Evolutionary conservation across 2,329 filamentous ascomycete genomes (phyloP), one percentile per base, ranked within the genome.

Genomic region (Exophiala sp.): DNA sequence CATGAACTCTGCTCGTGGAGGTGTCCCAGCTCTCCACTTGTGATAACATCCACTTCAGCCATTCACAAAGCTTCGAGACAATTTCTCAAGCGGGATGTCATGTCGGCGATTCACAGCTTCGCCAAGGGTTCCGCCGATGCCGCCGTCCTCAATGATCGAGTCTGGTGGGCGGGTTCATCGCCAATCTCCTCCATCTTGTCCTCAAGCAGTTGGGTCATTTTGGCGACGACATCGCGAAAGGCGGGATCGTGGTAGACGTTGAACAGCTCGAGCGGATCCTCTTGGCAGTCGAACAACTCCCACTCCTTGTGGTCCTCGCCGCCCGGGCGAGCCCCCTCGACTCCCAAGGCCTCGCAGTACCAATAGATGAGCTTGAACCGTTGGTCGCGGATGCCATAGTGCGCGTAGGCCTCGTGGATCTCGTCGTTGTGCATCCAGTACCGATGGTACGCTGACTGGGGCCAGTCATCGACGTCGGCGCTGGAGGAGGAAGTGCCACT

Each of bases 351-450:
- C 59, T 80, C 75, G 45, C 78, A 78, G 56, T 81, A 82, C 78
- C 78, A 81, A 63, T 79, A 81, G 14, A 81, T 81, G 2, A 81
- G 59, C 69, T 81, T 81, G 59, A 80, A 80, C 3, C 76, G 63
- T 59, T 77, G 75, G 55, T 81, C 69, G 0, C 78, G 69, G 5
- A 79, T 68, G 1, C 78, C 78, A 50, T 81, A 81, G 62, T 81
- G 78, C 0, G 78, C 78, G 55, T 75, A 74, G 0, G 75, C 75
- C 5, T 78, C 61, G 55, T 81, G 78, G 7, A 77, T 75, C 0
- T 70, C 63, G 52, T 81, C 78, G 18, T 72, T 71, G 62, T 81
- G 75, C 78, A 81, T 81, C 78, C 77, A 81, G 65, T 81, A 81
- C 0, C 77, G 72, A 53, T 82, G 77, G 52, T 80, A 81, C 0